Conservation (phyloP, 2,329 filamentous ascomycete genomes). For the Tricladium varicosporioides region DNA sequence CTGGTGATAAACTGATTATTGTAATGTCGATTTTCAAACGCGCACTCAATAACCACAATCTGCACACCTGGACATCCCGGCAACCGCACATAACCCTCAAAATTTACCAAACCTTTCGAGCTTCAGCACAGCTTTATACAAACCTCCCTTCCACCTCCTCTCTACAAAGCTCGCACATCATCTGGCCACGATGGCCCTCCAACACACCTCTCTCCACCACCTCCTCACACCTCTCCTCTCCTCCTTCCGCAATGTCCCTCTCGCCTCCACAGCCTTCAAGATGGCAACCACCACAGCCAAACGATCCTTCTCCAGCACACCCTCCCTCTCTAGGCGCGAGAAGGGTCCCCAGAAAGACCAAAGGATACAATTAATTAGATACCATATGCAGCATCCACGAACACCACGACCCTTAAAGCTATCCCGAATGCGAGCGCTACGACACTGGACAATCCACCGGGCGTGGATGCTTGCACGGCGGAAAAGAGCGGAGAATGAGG, state of each 20-base stretch:
- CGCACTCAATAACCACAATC: too few relatives aligned
- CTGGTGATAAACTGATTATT: too few relatives aligned
- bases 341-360: conserved; percentile 23
- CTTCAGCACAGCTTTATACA: conserved; percentile 2
- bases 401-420: conserved; percentile 80
- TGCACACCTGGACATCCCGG: too few relatives aligned
- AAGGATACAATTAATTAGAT: conserved; percentile 58
- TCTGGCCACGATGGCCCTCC: background rate
- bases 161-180: background rate
- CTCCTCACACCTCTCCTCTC: conserved; percentile 29
- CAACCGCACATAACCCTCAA: conserved; percentile 2
- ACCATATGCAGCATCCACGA: conserved; percentile 66
- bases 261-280: conserved; percentile 2
- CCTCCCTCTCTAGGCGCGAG: background rate
- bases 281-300: background rate
- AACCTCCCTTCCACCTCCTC: background rate
- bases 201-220: conserved; percentile 20
- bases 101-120: conserved; percentile 5
- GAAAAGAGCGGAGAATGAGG: conserved; percentile 60
- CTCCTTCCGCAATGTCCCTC: conserved; percentile 14
- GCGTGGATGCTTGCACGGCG: conserved; percentile 83
- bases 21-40: too few relatives aligned
- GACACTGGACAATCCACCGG: conserved; percentile 99
- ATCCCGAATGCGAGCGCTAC: conserved; percentile 80
- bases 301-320: conserved; percentile 23